These are phyloP conservation scores for Penicillium sp. DNA, from an alignment of 2,329 filamentous ascomycete species.

Conservation along the genomic window DNA sequence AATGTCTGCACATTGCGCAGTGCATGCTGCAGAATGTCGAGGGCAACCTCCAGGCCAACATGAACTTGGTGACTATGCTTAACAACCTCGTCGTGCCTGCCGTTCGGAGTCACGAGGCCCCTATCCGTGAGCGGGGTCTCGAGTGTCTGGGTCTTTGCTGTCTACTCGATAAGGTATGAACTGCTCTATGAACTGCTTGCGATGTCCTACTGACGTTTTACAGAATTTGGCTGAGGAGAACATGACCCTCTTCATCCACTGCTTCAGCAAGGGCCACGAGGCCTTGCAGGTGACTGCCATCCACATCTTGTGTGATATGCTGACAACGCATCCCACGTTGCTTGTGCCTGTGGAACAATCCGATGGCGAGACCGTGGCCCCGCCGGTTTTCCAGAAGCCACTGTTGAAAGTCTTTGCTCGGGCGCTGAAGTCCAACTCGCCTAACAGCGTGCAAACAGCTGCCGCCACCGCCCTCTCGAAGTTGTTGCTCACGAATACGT, in stretches of 20 bases:
- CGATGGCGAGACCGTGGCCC: constrained; percentile 43
- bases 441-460: constrained; percentile 69
- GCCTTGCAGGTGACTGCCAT: constrained; percentile 80
- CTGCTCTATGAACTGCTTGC: not conserved
- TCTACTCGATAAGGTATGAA: constrained; percentile 65
- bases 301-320: constrained; percentile 85
- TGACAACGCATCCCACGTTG: constrained; percentile 77
- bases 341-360: constrained; percentile 48
- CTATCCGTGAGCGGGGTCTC: constrained; percentile 81
- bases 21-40: constrained; percentile 93
- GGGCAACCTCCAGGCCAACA: constrained; percentile 77
- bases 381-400: constrained; percentile 46
- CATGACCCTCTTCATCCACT: constrained; percentile 84
- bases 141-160: constrained; percentile 85
- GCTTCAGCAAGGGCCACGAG: constrained; percentile 86
- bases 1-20: constrained; percentile 92
- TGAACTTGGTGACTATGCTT: constrained; percentile 89
- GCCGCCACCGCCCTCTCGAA: constrained; percentile 79
- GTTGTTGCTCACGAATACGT: constrained; percentile 68
- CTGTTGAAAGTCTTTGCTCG: constrained; percentile 79
- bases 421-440: constrained; percentile 62
- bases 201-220: constrained; percentile 5
- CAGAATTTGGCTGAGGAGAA: constrained; percentile 82
- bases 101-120: constrained; percentile 83
- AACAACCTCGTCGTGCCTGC: constrained; percentile 95